Conservation (phyloP, 345 rosid genomes). For the Excoecaria agallocha region DNA sequence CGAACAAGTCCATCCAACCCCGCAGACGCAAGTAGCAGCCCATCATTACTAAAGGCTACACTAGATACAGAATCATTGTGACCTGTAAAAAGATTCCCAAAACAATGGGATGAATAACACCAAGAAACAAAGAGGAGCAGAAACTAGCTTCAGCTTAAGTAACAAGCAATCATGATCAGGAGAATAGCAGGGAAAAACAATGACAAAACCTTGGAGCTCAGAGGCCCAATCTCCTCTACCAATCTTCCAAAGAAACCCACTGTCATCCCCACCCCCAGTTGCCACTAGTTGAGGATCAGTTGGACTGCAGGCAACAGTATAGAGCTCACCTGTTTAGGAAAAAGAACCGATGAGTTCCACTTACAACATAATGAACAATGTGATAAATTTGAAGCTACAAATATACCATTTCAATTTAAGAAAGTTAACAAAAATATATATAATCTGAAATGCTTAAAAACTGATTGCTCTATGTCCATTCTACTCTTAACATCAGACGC, state of each 20-base stretch:
- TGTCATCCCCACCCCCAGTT: conserved; percentile 91
- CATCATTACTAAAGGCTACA: conserved; percentile 73
- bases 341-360: conserved; percentile 7
- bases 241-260: conserved; percentile 77
- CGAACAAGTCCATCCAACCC: conserved; percentile 75
- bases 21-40: conserved; percentile 76
- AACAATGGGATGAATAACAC: not conserved
- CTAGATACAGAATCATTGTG: conserved; percentile 77
- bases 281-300: conserved; percentile 76
- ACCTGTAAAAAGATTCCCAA: conserved; percentile 41
- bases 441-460: not conserved
- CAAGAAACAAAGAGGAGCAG: not conserved
- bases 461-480: not conserved
- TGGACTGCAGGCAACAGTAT: conserved; percentile 73
- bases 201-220: conserved; percentile 52
- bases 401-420: not conserved
- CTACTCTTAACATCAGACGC: not conserved
- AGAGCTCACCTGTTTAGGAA: conserved; percentile 60
- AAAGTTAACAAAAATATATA: not conserved
- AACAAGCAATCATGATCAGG: not conserved
- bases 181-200: not conserved
- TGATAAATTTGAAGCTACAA: not conserved
- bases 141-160: not conserved
- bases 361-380: not conserved
- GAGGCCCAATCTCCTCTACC: conserved; percentile 88